phyloP scores from a whole-genome alignment of 371 early-diverging fungal species.

The Mucor mucedo region DNA sequence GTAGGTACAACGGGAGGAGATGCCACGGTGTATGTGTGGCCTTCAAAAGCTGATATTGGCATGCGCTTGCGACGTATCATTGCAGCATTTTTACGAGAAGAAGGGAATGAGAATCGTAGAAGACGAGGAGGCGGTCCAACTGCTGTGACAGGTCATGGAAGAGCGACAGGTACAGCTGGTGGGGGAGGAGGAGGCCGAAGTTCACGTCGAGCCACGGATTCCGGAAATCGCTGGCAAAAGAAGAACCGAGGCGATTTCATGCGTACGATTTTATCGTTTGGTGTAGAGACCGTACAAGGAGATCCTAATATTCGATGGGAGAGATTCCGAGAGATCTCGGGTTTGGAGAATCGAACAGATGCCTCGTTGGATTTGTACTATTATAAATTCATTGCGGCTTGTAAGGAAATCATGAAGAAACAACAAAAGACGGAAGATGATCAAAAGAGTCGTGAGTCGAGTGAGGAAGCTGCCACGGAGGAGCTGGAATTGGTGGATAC shows the following conservation, averaged over 20 bases:
- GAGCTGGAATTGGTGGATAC: constrained; percentile 46
- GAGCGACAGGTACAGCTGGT: constrained; percentile 6
- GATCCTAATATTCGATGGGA: constrained; percentile 61
- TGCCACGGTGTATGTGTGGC: constrained; percentile 56
- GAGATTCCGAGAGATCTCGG: constrained; percentile 68
- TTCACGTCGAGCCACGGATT: constrained; percentile 42
- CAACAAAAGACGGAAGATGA: constrained; percentile 28
- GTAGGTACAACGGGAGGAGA: constrained; percentile 18
- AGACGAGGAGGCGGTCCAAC: constrained; percentile 10
- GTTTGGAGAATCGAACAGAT: constrained; percentile 66
- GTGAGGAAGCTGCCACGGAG: constrained; percentile 32
- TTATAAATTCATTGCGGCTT: constrained; percentile 57
- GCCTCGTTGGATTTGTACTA: constrained; percentile 69
- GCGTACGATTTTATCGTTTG: constrained; percentile 67
- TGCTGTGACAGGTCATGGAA: constrained; percentile 15
- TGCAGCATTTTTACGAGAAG: constrained; percentile 69
- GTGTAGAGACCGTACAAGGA: constrained; percentile 52
- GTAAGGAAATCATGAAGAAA: constrained; percentile 60
- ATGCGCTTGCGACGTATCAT: constrained; percentile 73
- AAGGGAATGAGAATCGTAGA: constrained; percentile 52
- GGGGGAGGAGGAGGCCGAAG: constrained; percentile 26
- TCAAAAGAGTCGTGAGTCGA: constrained; percentile 35
- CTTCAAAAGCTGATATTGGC: constrained; percentile 74
- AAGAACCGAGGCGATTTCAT: constrained; percentile 69
- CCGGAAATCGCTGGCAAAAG: constrained; percentile 68